These are phyloP conservation scores for Syzygium syzygioides DNA, from an alignment of 441 rosid species.

Conservation along the genomic window DNA sequence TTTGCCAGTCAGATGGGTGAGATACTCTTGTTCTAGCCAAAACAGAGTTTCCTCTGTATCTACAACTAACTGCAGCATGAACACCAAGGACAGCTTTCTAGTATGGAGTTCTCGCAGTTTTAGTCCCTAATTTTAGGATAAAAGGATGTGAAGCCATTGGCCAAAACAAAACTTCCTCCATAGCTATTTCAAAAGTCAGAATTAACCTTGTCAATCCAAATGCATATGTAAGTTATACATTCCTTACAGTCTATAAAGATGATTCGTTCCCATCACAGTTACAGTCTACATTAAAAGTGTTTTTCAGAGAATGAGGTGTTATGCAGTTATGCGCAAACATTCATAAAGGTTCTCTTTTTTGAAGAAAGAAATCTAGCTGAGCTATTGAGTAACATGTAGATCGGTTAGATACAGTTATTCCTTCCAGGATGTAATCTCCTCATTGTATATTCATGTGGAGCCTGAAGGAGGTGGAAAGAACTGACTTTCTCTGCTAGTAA, in stretches of 20 bases:
- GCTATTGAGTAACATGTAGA: not conserved
- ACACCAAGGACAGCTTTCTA: not conserved
- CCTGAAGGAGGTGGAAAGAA: not conserved
- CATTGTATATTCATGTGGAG: not conserved
- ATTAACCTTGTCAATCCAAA: not conserved
- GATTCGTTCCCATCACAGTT: not conserved
- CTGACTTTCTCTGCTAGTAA: not conserved
- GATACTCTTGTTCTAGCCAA: not conserved
- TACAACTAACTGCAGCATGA: not conserved
- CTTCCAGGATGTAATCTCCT: not conserved
- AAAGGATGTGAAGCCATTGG: not conserved
- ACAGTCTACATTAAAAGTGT: not conserved
- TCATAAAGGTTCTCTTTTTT: not conserved
- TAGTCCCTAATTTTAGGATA: not conserved
- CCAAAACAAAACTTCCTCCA: not conserved
- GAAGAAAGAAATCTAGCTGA: not conserved
- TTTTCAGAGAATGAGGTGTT: not conserved
- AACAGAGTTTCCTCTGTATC: not conserved
- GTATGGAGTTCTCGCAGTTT: not conserved
- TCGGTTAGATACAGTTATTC: not conserved
- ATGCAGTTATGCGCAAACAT: not conserved
- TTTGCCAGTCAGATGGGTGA: not conserved
- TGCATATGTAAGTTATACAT: not conserved
- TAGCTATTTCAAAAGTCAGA: not conserved
- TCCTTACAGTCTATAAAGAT: not conserved